Base-by-base conservation (phyloP, 1,284 basidiomycete species). In the Mycena sp. region DNA sequence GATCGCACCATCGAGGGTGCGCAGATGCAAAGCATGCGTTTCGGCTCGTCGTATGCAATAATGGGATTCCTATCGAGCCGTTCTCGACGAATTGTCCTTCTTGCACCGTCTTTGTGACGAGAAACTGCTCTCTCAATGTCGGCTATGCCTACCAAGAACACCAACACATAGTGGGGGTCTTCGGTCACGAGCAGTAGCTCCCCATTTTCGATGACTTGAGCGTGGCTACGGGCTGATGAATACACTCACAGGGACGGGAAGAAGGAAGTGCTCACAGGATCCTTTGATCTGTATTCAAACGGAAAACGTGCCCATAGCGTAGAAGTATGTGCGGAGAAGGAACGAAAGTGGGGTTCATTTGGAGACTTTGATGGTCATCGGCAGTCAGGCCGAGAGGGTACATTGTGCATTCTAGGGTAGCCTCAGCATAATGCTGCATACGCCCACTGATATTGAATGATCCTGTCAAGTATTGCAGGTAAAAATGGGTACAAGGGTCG, bases 41-140 rank as follows among this genome's bases (percentile, higher is more conserved):
- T 83, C 3, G 69, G 66, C 65, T 88, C 87, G 37, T 88, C 82
- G 55, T 79, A 86, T 0, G 85, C 75, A 4, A 87, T 58, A 9
- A 82, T 14, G 48, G 79, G 73, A 7, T 81, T 68, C 0, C 73
- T 67, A 0, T 84, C 86, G 2, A 85, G 75, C 67, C 81, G 84
- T 58, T 80, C 79, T 6, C 75, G 77, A 45, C 78, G 71, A 11
- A 43, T 60, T 80, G 81, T 43, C 72, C 72, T 2, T 54, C 49
- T 21, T 23, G 64, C 49, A 4, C 62, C 67, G 0, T 38, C 0
- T 63, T 53, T 4, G 63, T 69, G 0, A 44, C 19, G 16, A 82
- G 28, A 32, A 19, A 55, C 67, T 0, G 78, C 77, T 1, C 67
- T 59, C 0, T 74, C 73, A 3, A 87, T 71, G 4, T 21, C 59